phyloP scores from a whole-genome alignment of 2,329 filamentous ascomycete genomes.

The Botryotinia calthae region DNA sequence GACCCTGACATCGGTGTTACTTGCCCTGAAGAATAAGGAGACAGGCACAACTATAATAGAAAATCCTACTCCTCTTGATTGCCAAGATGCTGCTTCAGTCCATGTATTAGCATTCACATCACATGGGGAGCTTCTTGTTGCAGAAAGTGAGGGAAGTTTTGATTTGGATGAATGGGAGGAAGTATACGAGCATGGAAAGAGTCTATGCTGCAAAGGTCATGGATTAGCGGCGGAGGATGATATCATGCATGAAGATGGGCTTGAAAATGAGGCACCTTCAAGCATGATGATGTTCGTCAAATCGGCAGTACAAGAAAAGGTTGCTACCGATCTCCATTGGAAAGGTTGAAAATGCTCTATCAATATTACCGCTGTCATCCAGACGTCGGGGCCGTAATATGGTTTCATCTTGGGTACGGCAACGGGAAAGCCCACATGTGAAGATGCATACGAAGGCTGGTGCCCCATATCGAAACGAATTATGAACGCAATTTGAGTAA shows the following conservation, averaged over 20 bases:
- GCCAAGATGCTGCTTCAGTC: conserved; percentile 63
- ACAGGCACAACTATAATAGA: conserved; percentile 47
- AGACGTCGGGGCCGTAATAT: neutral
- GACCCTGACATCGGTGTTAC: conserved; percentile 63
- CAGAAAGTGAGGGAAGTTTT: conserved; percentile 80
- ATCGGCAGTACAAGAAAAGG: conserved; percentile 57
- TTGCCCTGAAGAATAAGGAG: conserved; percentile 54
- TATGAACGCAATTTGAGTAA: neutral
- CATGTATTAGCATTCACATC: conserved; percentile 86
- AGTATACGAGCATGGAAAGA: conserved; percentile 62
- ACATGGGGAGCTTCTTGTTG: conserved; percentile 68
- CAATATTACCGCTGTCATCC: conserved; percentile 18
- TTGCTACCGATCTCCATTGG: conserved; percentile 56
- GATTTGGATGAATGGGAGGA: conserved; percentile 72
- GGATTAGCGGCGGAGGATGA: conserved; percentile 31
- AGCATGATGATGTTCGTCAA: conserved; percentile 60
- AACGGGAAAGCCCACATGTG: neutral
- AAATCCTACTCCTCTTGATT: conserved; percentile 62
- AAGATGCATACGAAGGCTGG: conserved; percentile 1
- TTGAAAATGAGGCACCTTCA: conserved; percentile 43
- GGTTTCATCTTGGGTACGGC: conserved; percentile 9
- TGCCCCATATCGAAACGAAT: conserved; percentile 9
- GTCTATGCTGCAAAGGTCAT: conserved; percentile 57
- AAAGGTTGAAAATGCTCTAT: conserved; percentile 42
- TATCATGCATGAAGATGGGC: conserved; percentile 37